Base-by-base conservation (phyloP, 345 rosid genomes). In the Tarenaya hassleriana region DNA sequence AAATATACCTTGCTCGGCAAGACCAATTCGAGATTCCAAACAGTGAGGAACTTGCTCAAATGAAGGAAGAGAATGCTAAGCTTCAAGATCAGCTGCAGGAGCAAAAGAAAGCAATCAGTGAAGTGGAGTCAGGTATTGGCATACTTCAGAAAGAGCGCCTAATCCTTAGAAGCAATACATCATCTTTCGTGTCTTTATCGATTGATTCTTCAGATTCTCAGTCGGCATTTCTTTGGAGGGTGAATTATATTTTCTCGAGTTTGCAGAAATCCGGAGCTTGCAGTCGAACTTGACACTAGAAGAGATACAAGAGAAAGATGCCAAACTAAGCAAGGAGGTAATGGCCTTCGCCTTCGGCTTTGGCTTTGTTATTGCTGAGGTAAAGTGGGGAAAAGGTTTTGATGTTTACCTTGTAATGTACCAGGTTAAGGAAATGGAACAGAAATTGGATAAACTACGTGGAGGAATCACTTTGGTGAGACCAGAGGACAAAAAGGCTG, bases 11-110 rank as follows among this genome's bases (percentile, higher is more conserved):
- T 34, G 97, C 98, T 48, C 77, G 81, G 58, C 97, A 92, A 68
- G 97, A 85, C 74, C 98, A 83, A 74, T 88, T 85, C 41, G 73
- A 88, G 44, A 85, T 88, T 55, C 95, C 91, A 8, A 81, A 83
- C 78, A 66, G 12, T 0, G 94, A 88, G 49, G 94, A 85, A 71
- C 88, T 92, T 68, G 76, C 62, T 68, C 71, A 7, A 34, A 92
- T 88, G 97, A 88, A 92, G 68, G 88, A 78, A 57, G 82, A 80
- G 19, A 94, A 83, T 61, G 69, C 72, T 47, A 68, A 68, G 27
- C 48, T 88, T 57, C 95, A 85, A 76, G 52, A 77, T 49, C 82
- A 72, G 57, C 69, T 88, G 20, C 62, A 58, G 11, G 91, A 81
- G 24, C 78, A 78, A 63, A 83, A 71, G 82, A 83, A 67, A 66